Evolutionary conservation across 805 yeast genomes (phyloP), one percentile per base, ranked within the genome.

Genomic region (Candida cerambycidarum): DNA sequence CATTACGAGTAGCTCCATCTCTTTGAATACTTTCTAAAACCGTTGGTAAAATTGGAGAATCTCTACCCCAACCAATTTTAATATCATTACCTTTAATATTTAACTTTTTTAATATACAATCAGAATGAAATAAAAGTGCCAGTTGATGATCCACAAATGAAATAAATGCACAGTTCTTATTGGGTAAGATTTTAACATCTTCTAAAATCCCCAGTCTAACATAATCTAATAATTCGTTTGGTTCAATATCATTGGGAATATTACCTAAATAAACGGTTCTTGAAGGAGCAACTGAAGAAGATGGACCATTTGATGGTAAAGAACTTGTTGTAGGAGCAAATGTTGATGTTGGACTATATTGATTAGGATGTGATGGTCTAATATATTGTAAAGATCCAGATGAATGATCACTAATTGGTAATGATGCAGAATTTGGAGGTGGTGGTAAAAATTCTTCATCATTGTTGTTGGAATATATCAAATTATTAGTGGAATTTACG

Each of bases 1-100:
- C 96, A 59, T 92, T 90, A 69, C 99, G 80, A 9, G 97, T 88
- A 5, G 98, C 98, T 38, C 88, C 87, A 52, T 88, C 92, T 48
- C 86, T 79, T 43, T 82, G 80, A 42, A 93, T 89, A 13, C 89
- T 83, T 25, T 82, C 78, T 41, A 80, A 69, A 5, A 92, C 90
- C 6, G 84, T 74, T 1, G 95, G 85, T 45, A 80, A 81, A 27
- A 89, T 79, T 1, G 85, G 80, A 2, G 83, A 72, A 30, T 89
- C 80, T 52, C 85, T 85, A 15, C 96, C 97, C 98, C 98, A 93
- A 10, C 97, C 96, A 46, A 92, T 78, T 57, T 89, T 79, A 44
- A 90, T 79, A 55, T 87, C 95, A 51, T 84, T 81, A 35, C 88
- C 89, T 52, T 80, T 81, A 46, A 93, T 85, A 32, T 83, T 79